These are phyloP conservation scores for Fusarium veterinarium DNA, from an alignment of 2,329 filamentous ascomycete species.

Conservation along the genomic window DNA sequence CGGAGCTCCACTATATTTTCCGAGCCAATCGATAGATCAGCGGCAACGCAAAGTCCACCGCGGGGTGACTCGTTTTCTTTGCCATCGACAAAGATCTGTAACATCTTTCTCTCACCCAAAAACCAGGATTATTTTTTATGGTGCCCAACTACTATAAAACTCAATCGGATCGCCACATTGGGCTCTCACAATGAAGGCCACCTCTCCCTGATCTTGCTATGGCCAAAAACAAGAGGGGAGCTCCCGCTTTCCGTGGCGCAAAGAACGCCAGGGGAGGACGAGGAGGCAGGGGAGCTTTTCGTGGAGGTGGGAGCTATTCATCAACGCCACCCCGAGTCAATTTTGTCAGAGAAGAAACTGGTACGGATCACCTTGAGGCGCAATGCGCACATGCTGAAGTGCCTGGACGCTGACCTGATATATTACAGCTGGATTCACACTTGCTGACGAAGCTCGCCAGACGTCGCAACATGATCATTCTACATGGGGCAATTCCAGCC, in stretches of 20 bases:
- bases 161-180: not conserved
- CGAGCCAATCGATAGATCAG: conserved; percentile 23
- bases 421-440: conserved; percentile 42
- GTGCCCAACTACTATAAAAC: not conserved
- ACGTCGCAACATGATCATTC: conserved; percentile 59
- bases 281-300: conserved; percentile 26
- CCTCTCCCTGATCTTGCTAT: conserved; percentile 16
- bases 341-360: conserved; percentile 18
- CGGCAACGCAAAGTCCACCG: conserved; percentile 3
- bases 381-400: not conserved
- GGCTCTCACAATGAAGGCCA: conserved; percentile 22
- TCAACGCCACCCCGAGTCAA: conserved; percentile 6
- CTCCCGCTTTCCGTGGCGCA: conserved; percentile 30
- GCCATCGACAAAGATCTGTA: conserved; percentile 15
- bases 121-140: not conserved
- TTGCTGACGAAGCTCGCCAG: conserved; percentile 62
- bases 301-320: conserved; percentile 19
- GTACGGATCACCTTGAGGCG: conserved; percentile 15
- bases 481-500: conserved; percentile 53
- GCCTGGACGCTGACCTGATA: conserved; percentile 13
- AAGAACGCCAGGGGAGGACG: conserved; percentile 34
- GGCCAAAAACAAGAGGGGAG: conserved; percentile 43
- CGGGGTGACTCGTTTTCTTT: conserved; percentile 38
- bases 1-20: conserved; percentile 1
- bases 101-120: not conserved